Evolutionary conservation across 2,329 filamentous ascomycete species (phyloP).

Genomic region (Dothistroma septosporum): DNA sequence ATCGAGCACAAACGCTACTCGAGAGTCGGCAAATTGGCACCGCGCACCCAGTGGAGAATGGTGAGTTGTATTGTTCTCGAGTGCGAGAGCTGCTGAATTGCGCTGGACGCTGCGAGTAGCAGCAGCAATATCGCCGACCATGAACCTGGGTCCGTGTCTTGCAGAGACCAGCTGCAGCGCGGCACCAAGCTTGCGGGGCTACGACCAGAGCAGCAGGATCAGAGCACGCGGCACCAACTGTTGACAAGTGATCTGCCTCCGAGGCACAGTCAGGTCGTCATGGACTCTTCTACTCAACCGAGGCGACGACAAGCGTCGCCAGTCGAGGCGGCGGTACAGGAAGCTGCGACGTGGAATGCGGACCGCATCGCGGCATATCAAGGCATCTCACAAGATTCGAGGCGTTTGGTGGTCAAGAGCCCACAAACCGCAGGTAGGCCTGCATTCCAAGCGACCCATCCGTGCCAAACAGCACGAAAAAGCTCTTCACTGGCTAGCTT

Average conservation of each 20-base stretch:
- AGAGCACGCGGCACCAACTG: neutral
- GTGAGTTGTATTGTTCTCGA: neutral
- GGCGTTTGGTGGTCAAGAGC: no score
- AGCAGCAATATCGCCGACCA: neutral
- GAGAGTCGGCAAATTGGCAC: neutral
- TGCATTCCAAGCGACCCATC: neutral
- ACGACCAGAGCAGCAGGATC: neutral
- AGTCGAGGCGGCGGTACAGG: neutral
- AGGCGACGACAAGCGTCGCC: no score
- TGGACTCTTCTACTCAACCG: neutral
- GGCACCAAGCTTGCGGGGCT: neutral
- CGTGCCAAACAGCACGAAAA: conserved; percentile 2
- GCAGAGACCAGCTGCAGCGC: neutral
- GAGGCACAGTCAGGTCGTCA: neutral
- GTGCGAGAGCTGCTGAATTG: neutral
- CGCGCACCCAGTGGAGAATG: neutral
- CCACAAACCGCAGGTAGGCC: no score
- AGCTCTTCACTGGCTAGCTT: neutral
- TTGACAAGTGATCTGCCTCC: neutral
- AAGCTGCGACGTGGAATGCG: neutral
- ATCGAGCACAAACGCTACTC: neutral
- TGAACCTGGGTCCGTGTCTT: neutral
- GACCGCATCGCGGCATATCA: neutral
- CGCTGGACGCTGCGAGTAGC: neutral
- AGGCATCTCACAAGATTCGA: neutral